Evolutionary conservation across 805 yeast genomes (phyloP).

Genomic region (Candida krabiensis): DNA sequence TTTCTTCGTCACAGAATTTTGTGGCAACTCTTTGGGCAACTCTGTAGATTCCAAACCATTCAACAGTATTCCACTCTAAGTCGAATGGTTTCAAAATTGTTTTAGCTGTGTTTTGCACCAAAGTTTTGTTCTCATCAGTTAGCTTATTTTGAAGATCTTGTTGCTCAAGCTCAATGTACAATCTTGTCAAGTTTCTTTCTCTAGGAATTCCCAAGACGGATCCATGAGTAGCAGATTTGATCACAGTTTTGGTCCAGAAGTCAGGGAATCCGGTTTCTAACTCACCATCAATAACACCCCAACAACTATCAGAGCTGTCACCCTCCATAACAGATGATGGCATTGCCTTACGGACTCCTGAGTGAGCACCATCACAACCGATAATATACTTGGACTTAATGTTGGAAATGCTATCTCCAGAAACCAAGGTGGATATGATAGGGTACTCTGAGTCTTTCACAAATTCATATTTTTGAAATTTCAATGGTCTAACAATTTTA

Average conservation of each 20-base stretch:
- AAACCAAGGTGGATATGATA: constrained; percentile 1
- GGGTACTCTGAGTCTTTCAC: not conserved
- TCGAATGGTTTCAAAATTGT: constrained; percentile 24
- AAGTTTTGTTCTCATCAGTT: constrained; percentile 16
- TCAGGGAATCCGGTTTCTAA: constrained; percentile 37
- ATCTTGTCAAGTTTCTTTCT: constrained; percentile 32
- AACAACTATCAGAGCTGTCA: constrained; percentile 34
- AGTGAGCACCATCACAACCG: constrained; percentile 36
- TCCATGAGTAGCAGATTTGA: constrained; percentile 31
- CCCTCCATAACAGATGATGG: constrained; percentile 31
- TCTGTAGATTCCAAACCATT: constrained; percentile 34
- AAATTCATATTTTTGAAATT: constrained; percentile 3
- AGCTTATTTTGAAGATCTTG: constrained; percentile 8
- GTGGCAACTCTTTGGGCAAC: constrained; percentile 34
- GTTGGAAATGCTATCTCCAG: constrained; percentile 5
- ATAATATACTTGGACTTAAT: constrained; percentile 33
- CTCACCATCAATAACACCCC: constrained; percentile 39
- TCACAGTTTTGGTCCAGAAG: constrained; percentile 33
- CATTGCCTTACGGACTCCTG: constrained; percentile 32
- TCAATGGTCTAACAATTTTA: constrained; percentile 10
- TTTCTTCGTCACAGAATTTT: constrained; percentile 15
- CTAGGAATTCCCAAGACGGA: constrained; percentile 37
- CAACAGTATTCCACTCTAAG: constrained; percentile 28
- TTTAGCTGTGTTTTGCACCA: constrained; percentile 25
- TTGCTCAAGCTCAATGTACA: constrained; percentile 31